Percentiles rank a stretch among this genome's conserved stretches.
These are phyloP conservation scores for Tetraselmis chui DNA, from an alignment of 139 green algal species.

Conservation along the genomic window DNA sequence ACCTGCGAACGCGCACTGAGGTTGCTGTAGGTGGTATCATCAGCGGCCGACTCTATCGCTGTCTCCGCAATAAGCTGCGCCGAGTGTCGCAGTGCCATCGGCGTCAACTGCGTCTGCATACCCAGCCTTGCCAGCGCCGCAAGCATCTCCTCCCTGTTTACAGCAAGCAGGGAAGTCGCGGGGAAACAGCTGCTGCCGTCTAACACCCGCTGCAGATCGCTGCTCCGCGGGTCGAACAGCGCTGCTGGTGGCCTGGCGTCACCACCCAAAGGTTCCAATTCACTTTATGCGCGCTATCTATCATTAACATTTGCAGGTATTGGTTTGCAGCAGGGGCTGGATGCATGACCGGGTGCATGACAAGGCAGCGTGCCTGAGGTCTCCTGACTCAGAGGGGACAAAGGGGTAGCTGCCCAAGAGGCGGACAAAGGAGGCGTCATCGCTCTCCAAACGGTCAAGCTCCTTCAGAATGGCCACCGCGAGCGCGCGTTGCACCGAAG, in stretches of 20 bases:
- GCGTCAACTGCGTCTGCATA: conserved; percentile 22
- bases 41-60: not conserved
- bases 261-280: too few species aligned
- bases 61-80: not conserved
- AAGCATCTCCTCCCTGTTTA: conserved; percentile 14
- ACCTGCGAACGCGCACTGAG: too few species aligned
- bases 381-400: conserved; percentile 12
- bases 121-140: conserved; percentile 39
- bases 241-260: conserved; percentile 4
- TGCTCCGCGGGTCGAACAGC: conserved; percentile 46
- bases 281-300: too few species aligned
- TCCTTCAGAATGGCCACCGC: not conserved
- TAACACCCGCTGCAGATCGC: conserved; percentile 35
- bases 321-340: too few species aligned
- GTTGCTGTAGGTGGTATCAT: not conserved
- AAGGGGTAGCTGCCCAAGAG: conserved; percentile 4
- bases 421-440: conserved; percentile 2
- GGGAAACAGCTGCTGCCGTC: conserved; percentile 41
- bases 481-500: not conserved
- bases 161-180: conserved; percentile 18
- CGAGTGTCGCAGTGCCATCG: not conserved
- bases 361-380: not conserved
- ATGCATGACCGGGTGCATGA: too few species aligned
- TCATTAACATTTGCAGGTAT: too few species aligned
- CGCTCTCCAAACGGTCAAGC: conserved; percentile 9